Conservation (phyloP, 2,329 filamentous ascomycete species). For the Gaeumannomyces tritici region DNA sequence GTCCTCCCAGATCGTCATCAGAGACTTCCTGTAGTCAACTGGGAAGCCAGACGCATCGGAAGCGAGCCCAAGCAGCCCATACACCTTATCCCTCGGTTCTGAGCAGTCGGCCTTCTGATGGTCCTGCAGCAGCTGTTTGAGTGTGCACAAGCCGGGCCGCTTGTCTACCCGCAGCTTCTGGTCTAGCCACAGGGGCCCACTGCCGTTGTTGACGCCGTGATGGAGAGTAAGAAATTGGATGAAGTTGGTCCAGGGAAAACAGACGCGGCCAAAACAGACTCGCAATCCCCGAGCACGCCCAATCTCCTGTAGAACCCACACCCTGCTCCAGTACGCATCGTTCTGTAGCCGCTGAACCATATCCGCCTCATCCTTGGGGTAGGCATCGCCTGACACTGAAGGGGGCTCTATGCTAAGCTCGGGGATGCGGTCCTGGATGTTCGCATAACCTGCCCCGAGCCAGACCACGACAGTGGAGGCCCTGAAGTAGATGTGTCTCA, state of each 20-base stretch:
- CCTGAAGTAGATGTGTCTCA: conserved; percentile 14
- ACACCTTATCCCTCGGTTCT: conserved; percentile 20
- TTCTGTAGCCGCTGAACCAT: background rate
- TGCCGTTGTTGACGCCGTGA: background rate
- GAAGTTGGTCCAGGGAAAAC: background rate
- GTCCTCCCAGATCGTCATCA: conserved; percentile 17
- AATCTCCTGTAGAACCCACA: background rate
- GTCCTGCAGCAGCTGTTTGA: conserved; percentile 13
- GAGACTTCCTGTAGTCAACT: conserved; percentile 17
- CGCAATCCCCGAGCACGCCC: background rate
- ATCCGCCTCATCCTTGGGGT: no score
- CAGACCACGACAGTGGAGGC: conserved; percentile 13
- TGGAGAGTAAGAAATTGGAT: background rate
- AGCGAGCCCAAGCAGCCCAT: conserved; percentile 18
- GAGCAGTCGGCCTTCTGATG: conserved; percentile 14
- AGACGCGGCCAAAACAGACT: background rate
- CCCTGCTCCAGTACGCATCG: background rate
- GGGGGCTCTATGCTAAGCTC: background rate
- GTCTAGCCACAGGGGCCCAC: conserved; percentile 10
- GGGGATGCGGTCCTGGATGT: background rate
- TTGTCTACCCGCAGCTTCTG: conserved; percentile 8
- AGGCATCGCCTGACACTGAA: no score
- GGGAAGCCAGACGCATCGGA: conserved; percentile 15
- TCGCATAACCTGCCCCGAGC: conserved; percentile 7
- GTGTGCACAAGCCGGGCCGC: conserved; percentile 8